phyloP scores from a whole-genome alignment of 2,329 filamentous ascomycete genomes.

The Colletotrichum cereale region DNA sequence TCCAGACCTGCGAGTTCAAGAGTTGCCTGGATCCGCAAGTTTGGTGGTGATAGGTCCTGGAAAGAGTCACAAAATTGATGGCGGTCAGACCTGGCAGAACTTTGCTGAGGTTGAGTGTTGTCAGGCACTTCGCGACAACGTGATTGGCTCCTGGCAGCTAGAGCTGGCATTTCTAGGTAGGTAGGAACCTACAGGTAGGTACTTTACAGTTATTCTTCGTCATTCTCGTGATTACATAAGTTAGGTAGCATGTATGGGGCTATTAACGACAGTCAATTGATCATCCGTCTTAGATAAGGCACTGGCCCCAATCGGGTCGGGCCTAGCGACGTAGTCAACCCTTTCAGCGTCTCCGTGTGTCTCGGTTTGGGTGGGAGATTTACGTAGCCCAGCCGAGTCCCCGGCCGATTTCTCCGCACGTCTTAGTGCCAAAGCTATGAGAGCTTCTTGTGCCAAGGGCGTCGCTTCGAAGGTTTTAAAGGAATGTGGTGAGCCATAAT shows the following conservation, averaged over 20 bases:
- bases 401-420: conserved; percentile 19
- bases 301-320: not conserved
- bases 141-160: conserved; percentile 16
- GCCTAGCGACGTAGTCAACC: not conserved
- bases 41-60: conserved; percentile 14
- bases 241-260: not conserved
- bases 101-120: conserved; percentile 20
- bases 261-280: too few species aligned
- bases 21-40: not conserved
- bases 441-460: not conserved
- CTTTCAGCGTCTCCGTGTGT: conserved; percentile 7
- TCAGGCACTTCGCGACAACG: not conserved
- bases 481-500: conserved; percentile 9
- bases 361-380: conserved; percentile 18
- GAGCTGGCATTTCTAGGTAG: not conserved
- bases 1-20: not conserved
- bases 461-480: conserved; percentile 18
- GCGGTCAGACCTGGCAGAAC: conserved; percentile 37
- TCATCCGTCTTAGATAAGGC: not conserved
- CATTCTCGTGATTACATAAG: not conserved
- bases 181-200: too few species aligned
- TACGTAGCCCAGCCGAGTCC: not conserved
- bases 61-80: conserved; percentile 29
- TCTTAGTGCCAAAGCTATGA: conserved; percentile 8
- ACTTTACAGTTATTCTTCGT: too few species aligned